Percentiles rank a stretch among this genome's conserved stretches.
These are phyloP conservation scores for Trifolium pratense DNA, from an alignment of 306 rosid genomes.

Conservation along the genomic window DNA sequence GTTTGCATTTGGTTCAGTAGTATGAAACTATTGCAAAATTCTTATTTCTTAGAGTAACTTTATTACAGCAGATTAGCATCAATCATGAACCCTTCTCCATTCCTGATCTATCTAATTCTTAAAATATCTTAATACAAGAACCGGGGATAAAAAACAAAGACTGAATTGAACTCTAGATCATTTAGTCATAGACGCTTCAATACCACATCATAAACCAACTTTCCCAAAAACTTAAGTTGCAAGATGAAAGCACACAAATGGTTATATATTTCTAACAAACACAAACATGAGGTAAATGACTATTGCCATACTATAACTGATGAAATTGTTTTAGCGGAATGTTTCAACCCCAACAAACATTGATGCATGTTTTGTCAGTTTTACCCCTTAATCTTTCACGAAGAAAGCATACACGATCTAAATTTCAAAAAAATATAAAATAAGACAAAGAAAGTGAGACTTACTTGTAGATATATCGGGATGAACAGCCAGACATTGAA, in stretches of 20 bases:
- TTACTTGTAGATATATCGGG: constrained; percentile 70
- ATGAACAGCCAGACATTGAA: constrained; percentile 64
- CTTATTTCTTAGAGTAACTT: neutral
- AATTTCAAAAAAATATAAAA: neutral
- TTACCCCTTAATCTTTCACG: constrained; percentile 13
- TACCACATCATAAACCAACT: neutral
- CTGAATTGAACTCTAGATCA: neutral
- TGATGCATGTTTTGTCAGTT: neutral
- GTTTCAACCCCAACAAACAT: constrained; percentile 19
- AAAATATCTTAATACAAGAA: too few relatives aligned
- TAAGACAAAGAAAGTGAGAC: constrained; percentile 42
- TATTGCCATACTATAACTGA: neutral
- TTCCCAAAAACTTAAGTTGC: neutral
- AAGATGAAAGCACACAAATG: neutral
- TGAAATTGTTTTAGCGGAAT: constrained; percentile 21
- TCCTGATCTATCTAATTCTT: neutral
- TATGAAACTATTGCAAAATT: neutral
- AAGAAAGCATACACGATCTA: constrained; percentile 23
- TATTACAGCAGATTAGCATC: neutral
- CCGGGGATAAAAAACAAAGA: neutral
- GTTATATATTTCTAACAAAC: neutral
- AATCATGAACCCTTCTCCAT: neutral
- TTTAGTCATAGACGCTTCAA: neutral
- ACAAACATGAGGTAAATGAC: neutral
- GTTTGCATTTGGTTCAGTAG: neutral